Percentiles rank a stretch among this genome's conserved stretches.
These are phyloP conservation scores for Aspergillus texensis DNA, from an alignment of 2,329 filamentous ascomycete species.

Conservation along the genomic window DNA sequence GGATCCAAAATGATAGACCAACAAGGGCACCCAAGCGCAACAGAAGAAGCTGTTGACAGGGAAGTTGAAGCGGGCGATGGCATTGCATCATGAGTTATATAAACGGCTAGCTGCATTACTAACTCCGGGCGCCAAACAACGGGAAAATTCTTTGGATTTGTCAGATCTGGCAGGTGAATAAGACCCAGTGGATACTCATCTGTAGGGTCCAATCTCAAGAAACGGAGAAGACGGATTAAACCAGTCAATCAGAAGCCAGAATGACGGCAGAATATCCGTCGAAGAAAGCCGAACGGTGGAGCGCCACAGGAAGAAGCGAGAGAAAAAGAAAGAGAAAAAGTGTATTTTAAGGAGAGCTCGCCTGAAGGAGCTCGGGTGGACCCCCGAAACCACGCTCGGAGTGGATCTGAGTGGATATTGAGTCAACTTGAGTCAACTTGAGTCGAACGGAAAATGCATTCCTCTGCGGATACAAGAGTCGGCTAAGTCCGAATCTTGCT, in stretches of 20 bases:
- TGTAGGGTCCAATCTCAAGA: slow-evolving; percentile 10
- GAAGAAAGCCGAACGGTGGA: slow-evolving; percentile 10
- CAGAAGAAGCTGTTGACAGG: background rate
- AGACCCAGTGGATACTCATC: slow-evolving; percentile 3
- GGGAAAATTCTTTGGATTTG: slow-evolving; percentile 17
- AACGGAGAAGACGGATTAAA: slow-evolving; percentile 15
- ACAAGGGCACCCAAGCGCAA: slow-evolving; percentile 3
- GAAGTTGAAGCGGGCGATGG: background rate
- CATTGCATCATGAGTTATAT: slow-evolving; percentile 19
- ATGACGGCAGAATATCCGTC: slow-evolving; percentile 8
- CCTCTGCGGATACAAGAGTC: background rate
- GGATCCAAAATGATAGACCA: slow-evolving; percentile 4
- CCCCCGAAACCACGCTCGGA: background rate
- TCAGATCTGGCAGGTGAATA: slow-evolving; percentile 10
- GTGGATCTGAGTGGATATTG: background rate
- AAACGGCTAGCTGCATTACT: slow-evolving; percentile 12
- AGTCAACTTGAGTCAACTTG: slow-evolving; percentile 6
- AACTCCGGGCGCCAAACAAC: slow-evolving; percentile 12
- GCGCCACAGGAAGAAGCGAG: background rate
- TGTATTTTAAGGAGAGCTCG: background rate
- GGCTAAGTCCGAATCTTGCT: background rate
- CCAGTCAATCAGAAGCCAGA: slow-evolving; percentile 13
- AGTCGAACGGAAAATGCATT: background rate
- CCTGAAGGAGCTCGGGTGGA: slow-evolving; percentile 5
- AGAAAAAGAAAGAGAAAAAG: background rate